Base-by-base conservation (phyloP, 2,329 filamentous ascomycete species). In the Emmonsia crescens region DNA sequence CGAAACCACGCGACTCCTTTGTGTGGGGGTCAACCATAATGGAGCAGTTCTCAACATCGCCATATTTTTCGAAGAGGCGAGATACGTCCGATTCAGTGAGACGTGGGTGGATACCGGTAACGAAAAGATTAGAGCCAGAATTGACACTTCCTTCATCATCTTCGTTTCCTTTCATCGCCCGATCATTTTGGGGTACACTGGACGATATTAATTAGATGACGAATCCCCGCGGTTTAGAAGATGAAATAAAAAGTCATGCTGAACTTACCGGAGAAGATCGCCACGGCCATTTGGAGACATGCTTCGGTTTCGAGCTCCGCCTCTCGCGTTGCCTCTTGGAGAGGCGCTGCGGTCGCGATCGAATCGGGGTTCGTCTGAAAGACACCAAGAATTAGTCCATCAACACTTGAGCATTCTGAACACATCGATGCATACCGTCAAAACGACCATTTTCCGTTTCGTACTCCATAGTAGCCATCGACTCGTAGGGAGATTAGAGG, bases 1-100 rank as follows among this genome's bases (percentile, higher is more conserved):
- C 94, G 68, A 99, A 99, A 68, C 94, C 94, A 77, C 94, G 94
- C 69, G 93, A 97, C 78, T 99, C 94, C 79, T 96, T 96, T 72
- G 90, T 95, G 78, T 99, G 94, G 65, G 94, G 94, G 74, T 99
- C 94, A 72, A 93, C 86, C 94, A 99, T 99, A 80, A 99, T 99
- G 77, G 96, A 95, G 81, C 93, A 97, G 79, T 95, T 97, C 80
- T 97, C 93, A 59, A 99, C 94, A 74, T 96, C 91, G 69, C 94
- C 94, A 72, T 97, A 97, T 79, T 97, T 99, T 79, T 96, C 91
- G 73, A 99, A 99, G 67, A 99, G 87, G 75, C 91, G 91, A 60
- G 89, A 89, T 64, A 99, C 90, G 74, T 97, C 94, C 19, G 87
- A 84, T 76, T 99, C 94, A 56, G 84, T 87, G 67, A 99, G 84